These are phyloP conservation scores for Flaveria sonorensis DNA, from an alignment of 129 eudicot species.

Conservation along the genomic window DNA sequence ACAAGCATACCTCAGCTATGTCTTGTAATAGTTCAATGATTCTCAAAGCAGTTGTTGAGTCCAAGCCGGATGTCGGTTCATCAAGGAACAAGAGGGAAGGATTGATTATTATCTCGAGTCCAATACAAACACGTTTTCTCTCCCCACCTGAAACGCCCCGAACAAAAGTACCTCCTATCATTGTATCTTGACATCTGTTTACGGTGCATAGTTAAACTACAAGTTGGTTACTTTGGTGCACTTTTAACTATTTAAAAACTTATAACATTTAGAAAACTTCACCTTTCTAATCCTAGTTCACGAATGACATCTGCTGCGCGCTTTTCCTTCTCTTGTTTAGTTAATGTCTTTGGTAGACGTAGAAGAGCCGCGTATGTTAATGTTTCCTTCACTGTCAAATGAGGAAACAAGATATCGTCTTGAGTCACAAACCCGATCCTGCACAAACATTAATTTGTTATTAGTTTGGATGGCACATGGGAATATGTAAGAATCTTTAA, in stretches of 20 bases:
- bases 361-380: constrained; percentile 78
- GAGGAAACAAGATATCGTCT: constrained; percentile 92
- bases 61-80: constrained; percentile 98
- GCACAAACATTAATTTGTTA: constrained; percentile 9
- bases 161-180: constrained; percentile 95
- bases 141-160: constrained; percentile 98
- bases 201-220: not conserved
- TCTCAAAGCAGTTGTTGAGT: constrained; percentile 92
- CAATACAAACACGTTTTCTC: constrained; percentile 91
- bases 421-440: constrained; percentile 99
- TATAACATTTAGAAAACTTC: not conserved
- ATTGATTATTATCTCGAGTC: constrained; percentile 81
- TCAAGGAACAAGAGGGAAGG: constrained; percentile 91
- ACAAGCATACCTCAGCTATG: constrained; percentile 75
- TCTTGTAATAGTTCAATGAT: constrained; percentile 67
- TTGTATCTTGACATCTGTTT: constrained; percentile 87
- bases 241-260: not conserved
- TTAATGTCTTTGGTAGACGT: constrained; percentile 62
- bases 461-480: not conserved
- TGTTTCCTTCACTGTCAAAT: constrained; percentile 85
- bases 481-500: not conserved
- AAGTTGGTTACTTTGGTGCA: not conserved
- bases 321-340: constrained; percentile 73
- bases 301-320: constrained; percentile 73
- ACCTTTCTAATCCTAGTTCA: constrained; percentile 92